Base-by-base conservation (phyloP, 176 grass and related monocot species). In the Hyparrhenia diplandra region DNA sequence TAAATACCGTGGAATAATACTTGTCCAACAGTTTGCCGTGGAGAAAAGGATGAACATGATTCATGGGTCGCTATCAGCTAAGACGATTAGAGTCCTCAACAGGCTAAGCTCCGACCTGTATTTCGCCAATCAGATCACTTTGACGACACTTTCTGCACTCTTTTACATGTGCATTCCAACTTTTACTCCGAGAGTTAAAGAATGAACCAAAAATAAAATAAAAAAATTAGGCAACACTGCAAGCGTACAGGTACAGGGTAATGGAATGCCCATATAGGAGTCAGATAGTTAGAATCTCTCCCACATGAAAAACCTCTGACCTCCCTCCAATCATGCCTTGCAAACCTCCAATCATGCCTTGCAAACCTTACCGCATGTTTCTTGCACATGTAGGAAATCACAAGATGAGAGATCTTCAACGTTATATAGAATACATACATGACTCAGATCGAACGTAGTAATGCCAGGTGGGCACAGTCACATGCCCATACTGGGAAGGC, bases 41-140 rank as follows among this genome's bases (percentile, higher is more conserved):
- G 62, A 63, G 87, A 23, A 52, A 80, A 68, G 81, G 36, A 84
- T 21, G 49, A 69, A 24, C 21, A 58, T 58, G 54, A 58, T 80
- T 69, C 45, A 16, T 0, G 16, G 4, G 59, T 79, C 75, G 36
- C 58, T 39, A 2, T 79, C 75, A 45, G 24, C 12, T 16, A 23
- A 10, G 54, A 58, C 54, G 21, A 58, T 58, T 8, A 57, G 21
- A 57, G 54, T 57, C 54, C 54, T 18, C 13, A 59, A 23, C 35
- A 14, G 21, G 66, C 45, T 47, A 13, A 47, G 4, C 43, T 46
- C 43, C 54, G 35, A 41, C 74, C 35, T 61, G 37, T 23, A 30
- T 13, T 39, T 49, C 9, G 72, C 72, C 54, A 62, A 23, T 70
- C 12, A 14, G 63, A 70, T 76, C n/a, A 23, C 43, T 36, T 13